Base-by-base conservation (phyloP, 805 yeast genomes). In the Hanseniaspora hatyaiensis region DNA sequence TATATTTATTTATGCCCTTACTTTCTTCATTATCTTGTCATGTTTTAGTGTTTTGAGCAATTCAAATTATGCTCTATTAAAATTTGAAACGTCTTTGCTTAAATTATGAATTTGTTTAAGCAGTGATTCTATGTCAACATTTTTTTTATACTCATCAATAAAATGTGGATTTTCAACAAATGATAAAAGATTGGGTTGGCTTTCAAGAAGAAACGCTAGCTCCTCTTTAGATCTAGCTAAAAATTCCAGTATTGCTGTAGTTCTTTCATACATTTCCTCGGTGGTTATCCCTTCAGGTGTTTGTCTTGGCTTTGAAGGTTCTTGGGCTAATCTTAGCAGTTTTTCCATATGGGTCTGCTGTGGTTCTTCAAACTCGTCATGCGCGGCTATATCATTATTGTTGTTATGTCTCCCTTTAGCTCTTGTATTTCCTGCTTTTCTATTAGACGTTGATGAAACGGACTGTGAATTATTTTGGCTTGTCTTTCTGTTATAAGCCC, bases 181-280 rank as follows among this genome's bases (percentile, higher is more conserved):
- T 48, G 67, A 66, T 22, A 74, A 65, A 45, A 78, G 58, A 50
- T 68, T 71, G 24, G 65, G 67, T 47, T 78, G 77, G 36, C 72
- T 74, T n/a, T 71, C 65, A 54, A 79, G 80, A 55, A 87, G 95
- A 45, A 74, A 75, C 40, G 80, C 79, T 52, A 89, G 65, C 58
- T 89, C 97, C 52, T 80, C 64, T 61, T 87, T 95, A 1, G 94
- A 82, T 46, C 95, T 71, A 11, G 88, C 85, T 22, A 89, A 74
- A 71, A 88, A 92, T 64, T 92, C 97, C 55, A 89, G 66, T 18
- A 89, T 89, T 1, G 96, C 94, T 2, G 85, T 81, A 1, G 87
- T 82, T 51, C 98, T 73, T 57, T 85, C 78, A 49, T 87, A 74
- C 84, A 89, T 81, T 61, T 89, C 98, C 55, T 75, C 73, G 51